phyloP scores from a whole-genome alignment of 345 rosid genomes.

The Heritiera fomes region DNA sequence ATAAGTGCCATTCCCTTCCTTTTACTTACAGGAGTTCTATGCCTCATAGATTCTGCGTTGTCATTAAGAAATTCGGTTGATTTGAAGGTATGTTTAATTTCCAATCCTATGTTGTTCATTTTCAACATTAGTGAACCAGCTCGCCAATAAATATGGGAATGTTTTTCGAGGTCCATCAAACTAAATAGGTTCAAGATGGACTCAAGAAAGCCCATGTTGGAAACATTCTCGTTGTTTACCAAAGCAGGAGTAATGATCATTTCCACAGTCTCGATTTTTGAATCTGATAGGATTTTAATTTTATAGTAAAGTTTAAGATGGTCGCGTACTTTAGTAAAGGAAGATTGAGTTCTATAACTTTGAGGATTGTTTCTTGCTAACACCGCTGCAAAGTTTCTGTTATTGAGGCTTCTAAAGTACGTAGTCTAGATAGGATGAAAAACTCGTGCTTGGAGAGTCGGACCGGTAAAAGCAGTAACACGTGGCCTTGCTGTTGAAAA shows the following conservation, averaged over 20 bases:
- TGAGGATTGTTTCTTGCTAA: not conserved
- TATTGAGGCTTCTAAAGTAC: not conserved
- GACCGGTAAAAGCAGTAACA: not conserved
- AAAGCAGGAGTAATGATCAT: not conserved
- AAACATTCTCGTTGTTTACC: not conserved
- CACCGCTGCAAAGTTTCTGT: not conserved
- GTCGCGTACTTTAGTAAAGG: not conserved
- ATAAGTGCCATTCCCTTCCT: constrained; percentile 19
- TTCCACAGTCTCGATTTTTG: not conserved
- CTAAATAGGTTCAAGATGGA: constrained; percentile 12
- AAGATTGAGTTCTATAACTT: not conserved
- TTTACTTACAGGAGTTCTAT: constrained; percentile 57
- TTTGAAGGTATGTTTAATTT: constrained; percentile 49
- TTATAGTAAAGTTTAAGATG: not conserved
- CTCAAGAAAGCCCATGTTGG: constrained; percentile 2
- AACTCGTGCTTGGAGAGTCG: not conserved
- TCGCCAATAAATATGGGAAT: not conserved
- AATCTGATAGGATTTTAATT: constrained; percentile 5
- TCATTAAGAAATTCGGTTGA: constrained; percentile 54
- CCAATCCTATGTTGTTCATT: constrained; percentile 3
- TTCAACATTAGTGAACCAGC: not conserved
- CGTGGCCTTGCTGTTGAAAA: not conserved
- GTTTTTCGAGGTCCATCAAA: constrained; percentile 16
- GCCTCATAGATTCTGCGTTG: constrained; percentile 50
- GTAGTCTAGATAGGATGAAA: not conserved